phyloP scores from a whole-genome alignment of 306 rosid species.

The Castanea mollissima region DNA sequence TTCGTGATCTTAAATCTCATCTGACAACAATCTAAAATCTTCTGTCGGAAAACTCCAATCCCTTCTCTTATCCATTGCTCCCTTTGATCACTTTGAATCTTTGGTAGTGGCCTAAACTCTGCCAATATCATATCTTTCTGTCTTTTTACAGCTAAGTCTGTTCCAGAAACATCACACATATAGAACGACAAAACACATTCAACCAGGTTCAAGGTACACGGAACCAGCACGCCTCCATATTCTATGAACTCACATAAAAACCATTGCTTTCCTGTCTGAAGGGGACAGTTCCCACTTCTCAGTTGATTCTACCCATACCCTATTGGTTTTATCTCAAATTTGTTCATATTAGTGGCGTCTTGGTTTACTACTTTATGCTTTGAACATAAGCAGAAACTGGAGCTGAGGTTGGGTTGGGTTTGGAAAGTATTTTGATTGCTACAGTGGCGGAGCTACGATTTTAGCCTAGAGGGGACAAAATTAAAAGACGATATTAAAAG shows the following conservation, averaged over 20 bases:
- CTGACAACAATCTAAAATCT: conserved; percentile 61
- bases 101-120: conserved; percentile 62
- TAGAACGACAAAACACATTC: conserved; percentile 36
- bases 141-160: conserved; percentile 86
- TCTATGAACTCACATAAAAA: conserved; percentile 71
- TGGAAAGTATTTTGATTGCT: conserved; percentile 15
- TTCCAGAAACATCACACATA: conserved; percentile 51
- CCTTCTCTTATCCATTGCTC: conserved; percentile 59
- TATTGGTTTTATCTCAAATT: conserved; percentile 49
- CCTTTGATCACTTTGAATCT: conserved; percentile 34
- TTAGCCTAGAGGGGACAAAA: no score
- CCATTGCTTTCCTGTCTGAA: conserved; percentile 53
- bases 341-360: conserved; percentile 59
- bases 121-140: conserved; percentile 48
- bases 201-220: conserved; percentile 67
- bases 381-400: conserved; percentile 33
- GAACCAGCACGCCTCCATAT: conserved; percentile 59
- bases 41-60: conserved; percentile 55
- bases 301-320: conserved; percentile 74
- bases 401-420: conserved; percentile 23
- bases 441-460: background rate
- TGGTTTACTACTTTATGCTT: conserved; percentile 38
- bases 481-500: no score
- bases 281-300: conserved; percentile 36
- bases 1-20: conserved; percentile 66